Evolutionary conservation across 164 flowering plant genomes (phyloP), one percentile per base, ranked within the genome.

Genomic region (Echeveria elegans): DNA sequence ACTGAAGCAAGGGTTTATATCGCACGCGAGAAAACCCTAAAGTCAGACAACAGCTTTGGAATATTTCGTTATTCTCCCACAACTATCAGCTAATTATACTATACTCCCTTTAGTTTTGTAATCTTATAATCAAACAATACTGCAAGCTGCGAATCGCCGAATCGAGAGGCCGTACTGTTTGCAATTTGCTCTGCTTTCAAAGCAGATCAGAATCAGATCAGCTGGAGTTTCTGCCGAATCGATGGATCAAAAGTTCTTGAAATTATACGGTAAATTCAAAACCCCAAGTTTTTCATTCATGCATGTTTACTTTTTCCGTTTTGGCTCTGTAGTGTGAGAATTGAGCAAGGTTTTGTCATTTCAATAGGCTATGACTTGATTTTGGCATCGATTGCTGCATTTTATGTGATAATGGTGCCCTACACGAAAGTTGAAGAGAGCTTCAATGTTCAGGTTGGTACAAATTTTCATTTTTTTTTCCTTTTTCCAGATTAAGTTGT

Each of bases 371-470:
- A 88, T 73, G 99, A 95, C 79, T 53, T 87, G 75, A 72, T 95
- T 50, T 74, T 92, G 78, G 97, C 94, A 64, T 84, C 87, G 18
- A 81, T 95, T 24, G 87, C 92, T 50, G 86, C 90, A 5, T 86
- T 92, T 74, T 92, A 95, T 62, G 88, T 83, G 19, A 72, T 92
- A 71, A 80, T 80, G 85, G 85, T 79, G 18, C 99, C 99, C 0
- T 95, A 86, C 72, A 95, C 99, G 0, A 95, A 95, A 70, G 99
- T 92, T 36, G 99, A 95, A 82, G 99, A 92, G 74, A 95, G 99
- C 81, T 95, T 95, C 78, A 95, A 92, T 67, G 80, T 95, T 71
- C 99, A 92, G 99, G 99, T 87, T 10, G 45, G 21, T 8, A 15
- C 47, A 5, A 18, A 6, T 68, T 37, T 16, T 15, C 15, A 37